Base-by-base conservation (phyloP, 345 rosid species). In the Firmiana major region DNA sequence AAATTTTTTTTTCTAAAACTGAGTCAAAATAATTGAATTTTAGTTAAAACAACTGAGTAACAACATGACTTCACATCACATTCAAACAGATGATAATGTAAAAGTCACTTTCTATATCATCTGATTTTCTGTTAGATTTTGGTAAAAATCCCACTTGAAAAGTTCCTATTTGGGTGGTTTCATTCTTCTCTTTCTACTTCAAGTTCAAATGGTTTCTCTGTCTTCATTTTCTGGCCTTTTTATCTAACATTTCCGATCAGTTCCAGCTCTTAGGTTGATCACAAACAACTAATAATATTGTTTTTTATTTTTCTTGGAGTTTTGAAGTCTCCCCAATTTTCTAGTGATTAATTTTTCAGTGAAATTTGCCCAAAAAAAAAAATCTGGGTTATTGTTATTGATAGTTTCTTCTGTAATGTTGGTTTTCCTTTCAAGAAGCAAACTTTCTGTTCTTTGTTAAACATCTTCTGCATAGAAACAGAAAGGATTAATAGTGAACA, bases 41-140 rank as follows among this genome's bases (percentile, higher is more conserved):
- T 46, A 19, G 13, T 57, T 64, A 36, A 38, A 38, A 38, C 42
- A 5, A 6, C 42, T 5, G 7, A 38, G 48, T 45, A 45, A 71
- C 46, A 31, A 71, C 75, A 24, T 71, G 40, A 42, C 63, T 17
- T 13, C 62, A 13, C 63, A 31, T 13, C 62, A 13, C 75, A 9
- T 45, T 71, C 21, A 71, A 34, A 54, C 28, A 24, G 16, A 17
- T 67, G 72, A 34, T 8, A 8, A 28, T 9, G 78, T 40, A 40
- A 57, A 78, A 38, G 62, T 80, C 78, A 26, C 63, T 71, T 64
- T 77, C 78, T 8, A 46, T 17, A 11, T 22, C 53, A 49, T 67
- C 76, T 28, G 82, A 57, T 46, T 62, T 81, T 78, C 85, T 42
- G 79, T 75, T 83, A 63, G 84, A 81, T 86, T 77, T 74, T 65